Evolutionary conservation across 805 yeast species (phyloP).

Genomic region (Metschnikowia borealis): DNA sequence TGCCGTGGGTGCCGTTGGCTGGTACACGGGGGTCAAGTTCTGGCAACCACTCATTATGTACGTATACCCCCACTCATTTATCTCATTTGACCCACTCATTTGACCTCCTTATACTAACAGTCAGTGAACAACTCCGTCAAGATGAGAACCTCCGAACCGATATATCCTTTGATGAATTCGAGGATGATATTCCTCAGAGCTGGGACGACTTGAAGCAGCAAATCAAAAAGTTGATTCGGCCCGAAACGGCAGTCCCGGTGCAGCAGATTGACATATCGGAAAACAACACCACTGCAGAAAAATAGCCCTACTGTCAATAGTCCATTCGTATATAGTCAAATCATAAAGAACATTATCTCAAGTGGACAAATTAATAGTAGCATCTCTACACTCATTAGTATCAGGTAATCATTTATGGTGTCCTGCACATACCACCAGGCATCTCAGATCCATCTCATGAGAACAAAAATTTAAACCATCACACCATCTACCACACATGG

Average conservation of each 20-base stretch:
- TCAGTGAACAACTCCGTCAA: constrained; percentile 56
- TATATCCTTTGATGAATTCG: constrained; percentile 47
- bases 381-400: not conserved
- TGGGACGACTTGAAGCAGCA: constrained; percentile 36
- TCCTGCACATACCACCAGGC: not conserved
- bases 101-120: constrained; percentile 7
- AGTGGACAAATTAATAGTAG: too few relatives aligned
- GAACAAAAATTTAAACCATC: constrained; percentile 3
- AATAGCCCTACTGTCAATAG: not conserved
- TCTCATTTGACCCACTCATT: too few relatives aligned
- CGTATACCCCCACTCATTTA: constrained; percentile 22
- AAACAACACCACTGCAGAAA: not conserved
- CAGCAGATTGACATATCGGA: not conserved
- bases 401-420: not conserved
- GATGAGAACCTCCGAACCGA: constrained; percentile 65
- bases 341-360: too few relatives aligned
- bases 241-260: constrained; percentile 10
- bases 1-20: constrained; percentile 28
- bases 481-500: constrained; percentile 43
- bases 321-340: not conserved
- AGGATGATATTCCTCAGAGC: constrained; percentile 32
- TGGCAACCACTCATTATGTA: constrained; percentile 72
- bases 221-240: constrained; percentile 30
- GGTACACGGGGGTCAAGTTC: constrained; percentile 56
- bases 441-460: constrained; percentile 1